Conservation (phyloP, 2,329 filamentous ascomycete species). For the Hypoxylon sp. region DNA sequence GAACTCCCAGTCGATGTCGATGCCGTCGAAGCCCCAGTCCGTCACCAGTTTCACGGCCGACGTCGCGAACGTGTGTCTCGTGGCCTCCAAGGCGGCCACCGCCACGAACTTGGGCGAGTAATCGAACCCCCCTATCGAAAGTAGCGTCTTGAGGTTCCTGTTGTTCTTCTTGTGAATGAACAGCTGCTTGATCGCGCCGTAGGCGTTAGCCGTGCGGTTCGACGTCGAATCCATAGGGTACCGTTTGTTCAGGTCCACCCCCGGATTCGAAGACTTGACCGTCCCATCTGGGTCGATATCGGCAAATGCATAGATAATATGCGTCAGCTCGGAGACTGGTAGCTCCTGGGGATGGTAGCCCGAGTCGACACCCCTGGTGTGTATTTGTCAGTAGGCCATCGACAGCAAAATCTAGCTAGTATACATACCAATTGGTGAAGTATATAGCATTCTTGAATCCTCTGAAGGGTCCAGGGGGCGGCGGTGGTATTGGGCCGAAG, state of each 20-base stretch:
- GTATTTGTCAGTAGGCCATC: slow-evolving; percentile 4
- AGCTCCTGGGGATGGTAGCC: slow-evolving; percentile 73
- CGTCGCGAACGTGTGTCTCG: slow-evolving; percentile 71
- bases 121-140: slow-evolving; percentile 84
- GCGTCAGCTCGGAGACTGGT: slow-evolving; percentile 73
- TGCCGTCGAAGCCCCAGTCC: slow-evolving; percentile 68
- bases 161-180: slow-evolving; percentile 78
- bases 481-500: slow-evolving; percentile 20
- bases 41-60: slow-evolving; percentile 74
- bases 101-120: slow-evolving; percentile 74
- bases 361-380: slow-evolving; percentile 52
- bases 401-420: background rate
- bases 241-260: slow-evolving; percentile 71
- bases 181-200: slow-evolving; percentile 80
- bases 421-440: slow-evolving; percentile 62
- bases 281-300: slow-evolving; percentile 56
- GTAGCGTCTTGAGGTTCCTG: slow-evolving; percentile 78
- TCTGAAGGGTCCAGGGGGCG: slow-evolving; percentile 35
- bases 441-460: slow-evolving; percentile 56
- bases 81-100: slow-evolving; percentile 66
- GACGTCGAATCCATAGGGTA: slow-evolving; percentile 71
- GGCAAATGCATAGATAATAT: slow-evolving; percentile 71
- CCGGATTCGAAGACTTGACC: slow-evolving; percentile 66
- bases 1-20: slow-evolving; percentile 67
- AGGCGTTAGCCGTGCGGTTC: slow-evolving; percentile 66